phyloP scores from a whole-genome alignment of 129 eudicot genomes.

The Tanacetum coccineum region DNA sequence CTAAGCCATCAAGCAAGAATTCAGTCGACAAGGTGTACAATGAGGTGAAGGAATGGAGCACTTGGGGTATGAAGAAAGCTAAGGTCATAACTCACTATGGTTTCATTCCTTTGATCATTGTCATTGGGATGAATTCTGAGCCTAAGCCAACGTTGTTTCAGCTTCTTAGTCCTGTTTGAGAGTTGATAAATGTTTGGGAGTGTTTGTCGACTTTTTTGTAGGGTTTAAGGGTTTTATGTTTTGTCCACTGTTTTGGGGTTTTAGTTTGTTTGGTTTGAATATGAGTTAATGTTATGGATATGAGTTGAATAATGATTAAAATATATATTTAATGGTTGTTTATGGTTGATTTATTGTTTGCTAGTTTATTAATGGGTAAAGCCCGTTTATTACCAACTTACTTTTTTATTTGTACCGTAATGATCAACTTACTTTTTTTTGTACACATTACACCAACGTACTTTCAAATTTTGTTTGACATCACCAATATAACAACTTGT shows the following conservation, averaged over 20 bases:
- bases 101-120: constrained; percentile 69
- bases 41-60: constrained; percentile 64
- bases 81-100: constrained; percentile 81
- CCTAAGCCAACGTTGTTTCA: constrained; percentile 74
- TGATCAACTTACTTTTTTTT: too few species aligned
- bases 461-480: too few species aligned
- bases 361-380: background rate
- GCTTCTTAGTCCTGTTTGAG: constrained; percentile 67
- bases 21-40: constrained; percentile 28
- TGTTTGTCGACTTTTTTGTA: constrained; percentile 17
- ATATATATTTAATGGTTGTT: background rate
- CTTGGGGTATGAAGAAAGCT: constrained; percentile 77
- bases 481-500: too few species aligned
- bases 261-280: background rate
- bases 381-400: too few species aligned
- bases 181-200: background rate
- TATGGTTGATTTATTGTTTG: background rate
- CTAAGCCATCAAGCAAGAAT: constrained; percentile 33
- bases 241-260: constrained; percentile 18
- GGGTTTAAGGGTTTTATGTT: too few species aligned
- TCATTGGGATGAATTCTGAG: constrained; percentile 84
- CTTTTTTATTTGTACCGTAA: too few species aligned
- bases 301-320: too few species aligned
- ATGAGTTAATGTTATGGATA: too few species aligned
- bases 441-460: too few species aligned